Conservation (phyloP, 495 filamentous ascomycete genomes). For the Penicillium longicatenatum region DNA sequence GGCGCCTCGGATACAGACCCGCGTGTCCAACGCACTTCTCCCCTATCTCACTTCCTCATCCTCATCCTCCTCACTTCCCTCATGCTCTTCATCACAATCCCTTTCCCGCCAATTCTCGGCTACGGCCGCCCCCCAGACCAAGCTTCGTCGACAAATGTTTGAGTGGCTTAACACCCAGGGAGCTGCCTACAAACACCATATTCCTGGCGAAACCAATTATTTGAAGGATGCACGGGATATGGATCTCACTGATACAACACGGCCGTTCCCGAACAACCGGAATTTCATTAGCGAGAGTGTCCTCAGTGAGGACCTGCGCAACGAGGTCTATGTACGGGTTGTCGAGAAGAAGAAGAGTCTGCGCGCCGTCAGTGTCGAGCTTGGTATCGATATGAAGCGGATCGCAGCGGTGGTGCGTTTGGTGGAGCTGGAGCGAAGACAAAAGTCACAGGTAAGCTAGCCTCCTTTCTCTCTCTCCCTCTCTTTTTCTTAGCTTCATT, state of each 20-base stretch:
- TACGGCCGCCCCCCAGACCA: slow-evolving; percentile 45
- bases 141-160: slow-evolving; percentile 61
- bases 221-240: slow-evolving; percentile 40
- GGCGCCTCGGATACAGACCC: slow-evolving; percentile 48
- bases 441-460: slow-evolving; percentile 67
- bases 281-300: slow-evolving; percentile 71
- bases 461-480: slow-evolving; percentile 22
- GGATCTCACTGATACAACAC: slow-evolving; percentile 17
- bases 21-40: slow-evolving; percentile 40
- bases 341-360: slow-evolving; percentile 65
- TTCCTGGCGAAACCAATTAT: slow-evolving; percentile 66
- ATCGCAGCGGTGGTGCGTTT: slow-evolving; percentile 87
- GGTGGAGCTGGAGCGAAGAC: slow-evolving; percentile 82
- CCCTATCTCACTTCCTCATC: slow-evolving; percentile 38
- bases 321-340: slow-evolving; percentile 72
- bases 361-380: slow-evolving; percentile 73
- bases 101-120: slow-evolving; percentile 50
- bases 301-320: slow-evolving; percentile 72
- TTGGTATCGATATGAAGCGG: slow-evolving; percentile 80
- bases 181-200: slow-evolving; percentile 53
- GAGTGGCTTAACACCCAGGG: slow-evolving; percentile 67
- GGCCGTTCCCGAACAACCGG: slow-evolving; percentile 77
- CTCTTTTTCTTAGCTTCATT: slow-evolving; percentile 9
- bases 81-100: slow-evolving; percentile 25
- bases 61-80: slow-evolving; percentile 17